phyloP scores from a whole-genome alignment of 257 asterid species.

The Scutellaria galericulata region DNA sequence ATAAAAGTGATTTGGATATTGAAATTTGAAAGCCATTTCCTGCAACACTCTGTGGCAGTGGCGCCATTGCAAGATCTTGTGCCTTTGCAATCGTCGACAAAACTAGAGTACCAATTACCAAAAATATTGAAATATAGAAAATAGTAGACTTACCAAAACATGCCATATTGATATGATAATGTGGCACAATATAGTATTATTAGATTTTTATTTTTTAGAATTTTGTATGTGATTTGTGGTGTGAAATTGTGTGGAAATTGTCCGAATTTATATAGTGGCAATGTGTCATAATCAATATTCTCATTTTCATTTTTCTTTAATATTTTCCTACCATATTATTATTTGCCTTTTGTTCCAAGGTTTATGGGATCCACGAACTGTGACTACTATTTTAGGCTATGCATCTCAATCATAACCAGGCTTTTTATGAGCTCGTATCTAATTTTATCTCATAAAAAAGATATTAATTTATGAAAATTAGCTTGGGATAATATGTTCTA shows the following conservation, averaged over 20 bases:
- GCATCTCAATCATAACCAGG: constrained; percentile 18
- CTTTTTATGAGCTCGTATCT: too few species aligned
- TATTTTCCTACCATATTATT: constrained; percentile 9
- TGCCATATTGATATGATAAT: constrained; percentile 30
- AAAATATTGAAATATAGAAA: constrained; percentile 20
- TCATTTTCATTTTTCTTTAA: not conserved
- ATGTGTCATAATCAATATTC: not conserved
- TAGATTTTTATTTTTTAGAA: not conserved
- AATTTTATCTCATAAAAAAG: too few species aligned
- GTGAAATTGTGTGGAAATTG: constrained; percentile 17
- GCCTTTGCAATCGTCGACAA: constrained; percentile 22
- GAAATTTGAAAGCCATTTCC: constrained; percentile 36
- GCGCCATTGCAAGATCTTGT: constrained; percentile 43
- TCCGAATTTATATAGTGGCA: constrained; percentile 36
- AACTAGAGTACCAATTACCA: constrained; percentile 11
- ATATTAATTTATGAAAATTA: too few species aligned
- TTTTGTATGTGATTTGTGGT: constrained; percentile 18
- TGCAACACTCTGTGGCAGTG: constrained; percentile 40
- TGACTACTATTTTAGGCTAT: constrained; percentile 23
- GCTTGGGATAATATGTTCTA: too few species aligned
- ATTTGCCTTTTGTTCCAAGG: constrained; percentile 41
- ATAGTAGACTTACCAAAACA: constrained; percentile 24
- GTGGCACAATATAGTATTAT: constrained; percentile 16
- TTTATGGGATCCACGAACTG: constrained; percentile 39
- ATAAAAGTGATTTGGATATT: constrained; percentile 18